Evolutionary conservation across 1,284 basidiomycete genomes (phyloP), one percentile per base, ranked within the genome.

Genomic region (Ustilago loliicola): DNA sequence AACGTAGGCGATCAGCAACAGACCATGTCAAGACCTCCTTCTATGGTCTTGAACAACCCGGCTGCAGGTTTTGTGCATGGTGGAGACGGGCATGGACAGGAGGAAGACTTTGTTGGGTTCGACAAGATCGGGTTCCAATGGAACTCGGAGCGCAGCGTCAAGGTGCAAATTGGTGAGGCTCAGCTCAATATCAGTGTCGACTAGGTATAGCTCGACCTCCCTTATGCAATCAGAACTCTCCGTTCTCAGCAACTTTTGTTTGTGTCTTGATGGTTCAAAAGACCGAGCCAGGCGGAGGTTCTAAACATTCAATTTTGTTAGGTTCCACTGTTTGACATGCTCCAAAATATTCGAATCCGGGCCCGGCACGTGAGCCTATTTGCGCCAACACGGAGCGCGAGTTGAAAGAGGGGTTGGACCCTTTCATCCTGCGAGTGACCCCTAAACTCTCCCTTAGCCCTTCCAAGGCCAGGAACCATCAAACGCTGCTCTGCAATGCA

Each of bases 171-270:
- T 10, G 83, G 83, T 3, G 72, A 82, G 36, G 77, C 81, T 38
- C 66, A 71, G 59, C 73, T 84, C 48, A 80, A 76, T 38, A 71
- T 84, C 55, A 79, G 80, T 42, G 80, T 84, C 17, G 79, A 78
- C 13, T 78, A 59, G 56, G 17, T 27, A 11, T 3, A 50, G 8
- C 9, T 23, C 25, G 7, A 45, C n/a, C 17, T 21, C 3, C 21
- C n/a, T 21, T n/a, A 45, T n/a, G 13, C 38, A 19, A 40, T 15
- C 6, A 6, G 38, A 15, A 36, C 34, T 15, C 34, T 7, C 34
- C 34, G 34, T 36, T 9, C 34, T 7, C 4, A n/a, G n/a, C n/a
- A n/a, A n/a, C n/a, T n/a, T n/a, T n/a, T n/a, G n/a, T n/a, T n/a
- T n/a, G n/a, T n/a, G n/a, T n/a, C n/a, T n/a, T n/a, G n/a, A n/a